phyloP scores from a whole-genome alignment of 2,329 filamentous ascomycete species.

The Zymoseptoria pseudotritici region DNA sequence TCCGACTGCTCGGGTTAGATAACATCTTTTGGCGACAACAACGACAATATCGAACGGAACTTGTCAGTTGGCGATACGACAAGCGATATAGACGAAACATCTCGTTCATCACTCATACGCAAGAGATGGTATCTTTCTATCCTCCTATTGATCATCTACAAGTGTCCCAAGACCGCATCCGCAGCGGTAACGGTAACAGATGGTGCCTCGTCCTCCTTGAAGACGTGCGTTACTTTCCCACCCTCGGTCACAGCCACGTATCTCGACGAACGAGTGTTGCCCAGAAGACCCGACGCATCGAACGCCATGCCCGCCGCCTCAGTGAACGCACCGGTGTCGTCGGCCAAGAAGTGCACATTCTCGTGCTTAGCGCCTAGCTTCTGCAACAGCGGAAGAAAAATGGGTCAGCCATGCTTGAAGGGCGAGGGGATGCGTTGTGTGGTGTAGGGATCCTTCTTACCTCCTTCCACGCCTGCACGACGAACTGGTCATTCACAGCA shows the following conservation, averaged over 20 bases:
- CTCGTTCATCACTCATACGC: not conserved
- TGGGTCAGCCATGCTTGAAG: not conserved
- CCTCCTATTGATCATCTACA: slow-evolving; percentile 5
- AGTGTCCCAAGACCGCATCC: slow-evolving; percentile 16
- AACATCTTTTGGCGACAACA: not conserved
- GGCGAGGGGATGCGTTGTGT: too few relatives aligned
- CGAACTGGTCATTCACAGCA: slow-evolving; percentile 23
- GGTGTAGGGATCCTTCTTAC: not conserved
- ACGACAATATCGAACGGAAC: not conserved
- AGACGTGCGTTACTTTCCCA: slow-evolving; percentile 18
- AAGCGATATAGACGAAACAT: not conserved
- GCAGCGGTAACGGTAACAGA: slow-evolving; percentile 19
- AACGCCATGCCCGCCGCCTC: slow-evolving; percentile 19
- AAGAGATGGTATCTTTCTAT: not conserved
- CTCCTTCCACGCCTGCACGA: slow-evolving; percentile 22
- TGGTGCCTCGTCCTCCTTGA: slow-evolving; percentile 22
- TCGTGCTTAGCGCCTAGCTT: slow-evolving; percentile 17
- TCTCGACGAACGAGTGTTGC: slow-evolving; percentile 18
- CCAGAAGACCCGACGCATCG: slow-evolving; percentile 20
- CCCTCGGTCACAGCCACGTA: slow-evolving; percentile 21
- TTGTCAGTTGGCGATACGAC: not conserved
- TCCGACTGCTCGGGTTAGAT: not conserved
- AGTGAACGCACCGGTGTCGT: slow-evolving; percentile 22
- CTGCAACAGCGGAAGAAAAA: not conserved
- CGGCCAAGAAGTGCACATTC: slow-evolving; percentile 22